Percentiles rank a stretch among this genome's conserved stretches.
phyloP scores from a whole-genome alignment of 805 yeast genomes.

The Candida yuanshanica region DNA sequence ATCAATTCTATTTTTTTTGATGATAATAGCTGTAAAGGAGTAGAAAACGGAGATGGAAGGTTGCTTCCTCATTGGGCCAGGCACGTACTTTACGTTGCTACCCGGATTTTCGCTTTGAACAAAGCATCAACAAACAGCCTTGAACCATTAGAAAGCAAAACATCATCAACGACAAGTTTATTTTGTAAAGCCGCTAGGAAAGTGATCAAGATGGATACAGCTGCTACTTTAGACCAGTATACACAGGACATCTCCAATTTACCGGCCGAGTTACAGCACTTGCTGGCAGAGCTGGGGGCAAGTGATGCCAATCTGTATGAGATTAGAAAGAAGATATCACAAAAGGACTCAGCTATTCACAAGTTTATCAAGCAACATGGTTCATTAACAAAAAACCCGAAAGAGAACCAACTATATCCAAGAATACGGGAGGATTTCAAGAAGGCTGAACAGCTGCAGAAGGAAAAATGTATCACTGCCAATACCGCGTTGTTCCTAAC shows the following conservation, averaged over 20 bases:
- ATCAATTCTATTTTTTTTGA: too few species aligned
- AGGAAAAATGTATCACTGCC: conserved; percentile 72
- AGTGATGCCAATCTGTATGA: conserved; percentile 66
- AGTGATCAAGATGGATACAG: conserved; percentile 66
- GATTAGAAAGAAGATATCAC: conserved; percentile 56
- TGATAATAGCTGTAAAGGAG: too few species aligned
- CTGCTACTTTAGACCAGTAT: conserved; percentile 71
- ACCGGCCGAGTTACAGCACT: conserved; percentile 79
- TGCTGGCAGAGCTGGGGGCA: conserved; percentile 69
- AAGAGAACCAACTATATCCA: conserved; percentile 61
- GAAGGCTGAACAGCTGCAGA: conserved; percentile 55
- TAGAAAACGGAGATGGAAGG: too few species aligned
- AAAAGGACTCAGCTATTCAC: conserved; percentile 74
- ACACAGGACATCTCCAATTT: conserved; percentile 72
- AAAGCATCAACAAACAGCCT: too few species aligned
- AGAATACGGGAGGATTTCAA: conserved; percentile 67
- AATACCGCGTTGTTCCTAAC: conserved; percentile 78
- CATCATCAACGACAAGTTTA: not conserved
- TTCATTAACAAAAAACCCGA: conserved; percentile 72
- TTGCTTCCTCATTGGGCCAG: too few species aligned
- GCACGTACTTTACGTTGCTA: too few species aligned
- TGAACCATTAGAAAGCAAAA: too few species aligned
- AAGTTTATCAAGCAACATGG: conserved; percentile 82
- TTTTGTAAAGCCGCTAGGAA: not conserved
- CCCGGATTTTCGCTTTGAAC: too few species aligned